phyloP scores from a whole-genome alignment of 129 eudicot genomes.

The Silybum marianum region DNA sequence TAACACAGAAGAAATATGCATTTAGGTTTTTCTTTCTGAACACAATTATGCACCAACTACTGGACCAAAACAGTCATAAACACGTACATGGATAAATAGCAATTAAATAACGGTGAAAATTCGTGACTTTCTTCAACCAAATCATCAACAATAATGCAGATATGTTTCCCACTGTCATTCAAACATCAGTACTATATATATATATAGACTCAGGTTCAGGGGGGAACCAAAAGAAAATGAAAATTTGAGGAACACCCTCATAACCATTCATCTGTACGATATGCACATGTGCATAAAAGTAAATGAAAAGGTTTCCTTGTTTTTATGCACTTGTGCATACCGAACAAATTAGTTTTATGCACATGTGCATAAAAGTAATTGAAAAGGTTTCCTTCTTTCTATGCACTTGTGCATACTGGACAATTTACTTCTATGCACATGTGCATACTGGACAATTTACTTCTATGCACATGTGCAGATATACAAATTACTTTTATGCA shows the following conservation, averaged over 20 bases:
- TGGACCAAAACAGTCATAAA: neutral
- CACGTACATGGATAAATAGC: neutral
- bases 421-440: too few species aligned
- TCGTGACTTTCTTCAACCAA: neutral
- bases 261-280: neutral
- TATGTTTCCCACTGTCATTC: neutral
- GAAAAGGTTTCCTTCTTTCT: too few species aligned
- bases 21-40: neutral
- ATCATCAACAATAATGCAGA: neutral
- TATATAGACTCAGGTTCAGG: neutral
- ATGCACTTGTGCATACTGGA: too few species aligned
- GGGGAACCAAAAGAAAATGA: neutral
- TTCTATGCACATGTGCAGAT: too few species aligned
- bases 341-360: too few species aligned
- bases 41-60: neutral
- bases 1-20: neutral
- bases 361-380: neutral
- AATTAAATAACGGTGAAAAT: neutral
- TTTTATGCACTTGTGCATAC: too few species aligned
- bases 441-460: too few species aligned
- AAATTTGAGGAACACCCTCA: neutral
- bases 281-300: neutral
- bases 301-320: too few species aligned
- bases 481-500: neutral
- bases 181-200: neutral